Evolutionary conservation across 75 land plant species (phyloP).

Genomic region (Picea glauca): DNA sequence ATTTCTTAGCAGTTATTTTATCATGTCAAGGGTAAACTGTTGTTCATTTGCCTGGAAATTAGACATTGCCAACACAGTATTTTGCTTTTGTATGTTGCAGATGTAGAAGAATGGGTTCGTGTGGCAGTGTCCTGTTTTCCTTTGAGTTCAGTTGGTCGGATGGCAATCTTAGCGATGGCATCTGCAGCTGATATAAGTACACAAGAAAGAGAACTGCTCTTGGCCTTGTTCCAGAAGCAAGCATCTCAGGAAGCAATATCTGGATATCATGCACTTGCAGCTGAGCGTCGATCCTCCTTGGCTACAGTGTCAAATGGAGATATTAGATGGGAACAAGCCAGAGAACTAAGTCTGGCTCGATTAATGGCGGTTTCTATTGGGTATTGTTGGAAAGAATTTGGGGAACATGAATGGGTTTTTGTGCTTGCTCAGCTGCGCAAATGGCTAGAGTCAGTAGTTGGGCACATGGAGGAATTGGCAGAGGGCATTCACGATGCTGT

Average conservation of each 20-base stretch:
- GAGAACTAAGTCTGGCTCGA: slow-evolving; percentile 49
- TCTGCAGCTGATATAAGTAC: slow-evolving; percentile 29
- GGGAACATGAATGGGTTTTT: slow-evolving; percentile 81
- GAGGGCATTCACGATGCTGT: slow-evolving; percentile 40
- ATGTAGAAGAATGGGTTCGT: slow-evolving; percentile 61
- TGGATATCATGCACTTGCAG: slow-evolving; percentile 13
- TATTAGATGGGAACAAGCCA: neutral
- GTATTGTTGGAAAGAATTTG: slow-evolving; percentile 83
- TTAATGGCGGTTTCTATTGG: slow-evolving; percentile 58
- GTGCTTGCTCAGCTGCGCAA: slow-evolving; percentile 37
- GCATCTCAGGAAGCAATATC: slow-evolving; percentile 15
- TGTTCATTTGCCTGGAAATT: too few relatives aligned
- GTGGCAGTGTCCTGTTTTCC: slow-evolving; percentile 87
- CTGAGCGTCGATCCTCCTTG: slow-evolving; percentile 14
- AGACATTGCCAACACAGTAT: too few relatives aligned
- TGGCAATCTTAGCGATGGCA: slow-evolving; percentile 29
- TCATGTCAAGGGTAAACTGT: too few relatives aligned
- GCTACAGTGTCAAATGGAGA: slow-evolving; percentile 9
- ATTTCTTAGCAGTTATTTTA: too few relatives aligned
- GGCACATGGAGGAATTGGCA: slow-evolving; percentile 57
- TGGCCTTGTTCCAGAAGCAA: slow-evolving; percentile 61
- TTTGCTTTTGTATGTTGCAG: slow-evolving; percentile 16
- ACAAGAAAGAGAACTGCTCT: slow-evolving; percentile 43
- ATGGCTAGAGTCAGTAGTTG: slow-evolving; percentile 71
- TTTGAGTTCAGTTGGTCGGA: slow-evolving; percentile 31